Percentiles rank a stretch among this genome's conserved stretches.
These are phyloP conservation scores for Xylariaceae sp. DNA, from an alignment of 2,329 filamentous ascomycete genomes.

Conservation along the genomic window DNA sequence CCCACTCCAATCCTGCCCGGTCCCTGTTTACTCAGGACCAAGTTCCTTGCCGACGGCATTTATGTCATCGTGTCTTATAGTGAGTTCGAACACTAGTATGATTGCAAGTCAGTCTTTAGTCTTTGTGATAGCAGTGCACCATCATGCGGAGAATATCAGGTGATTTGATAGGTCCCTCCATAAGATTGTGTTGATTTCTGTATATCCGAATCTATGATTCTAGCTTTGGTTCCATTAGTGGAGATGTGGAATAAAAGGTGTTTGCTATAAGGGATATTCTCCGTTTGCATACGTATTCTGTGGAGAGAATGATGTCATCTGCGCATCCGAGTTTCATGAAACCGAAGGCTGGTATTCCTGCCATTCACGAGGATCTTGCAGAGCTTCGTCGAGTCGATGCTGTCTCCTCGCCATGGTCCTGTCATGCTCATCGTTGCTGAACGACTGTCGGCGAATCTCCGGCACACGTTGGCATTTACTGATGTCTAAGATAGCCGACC, in stretches of 20 bases:
- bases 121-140: too few species aligned
- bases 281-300: too few species aligned
- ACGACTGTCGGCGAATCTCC: conserved; percentile 32
- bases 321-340: neutral
- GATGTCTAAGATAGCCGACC: conserved; percentile 35
- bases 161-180: too few species aligned
- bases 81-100: too few species aligned
- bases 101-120: too few species aligned
- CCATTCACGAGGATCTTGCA: conserved; percentile 29
- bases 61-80: too few species aligned
- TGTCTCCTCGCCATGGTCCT: conserved; percentile 17
- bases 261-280: neutral
- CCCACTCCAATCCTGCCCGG: neutral
- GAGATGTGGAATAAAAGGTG: neutral
- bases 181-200: too few species aligned
- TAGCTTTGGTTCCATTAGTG: too few species aligned
- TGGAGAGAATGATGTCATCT: neutral
- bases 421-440: conserved; percentile 9
- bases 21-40: neutral
- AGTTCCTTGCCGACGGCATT: neutral
- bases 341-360: neutral
- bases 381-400: conserved; percentile 37
- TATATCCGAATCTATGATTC: too few species aligned
- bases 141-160: too few species aligned
- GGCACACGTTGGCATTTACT: conserved; percentile 38